Percentiles rank a stretch among this genome's conserved stretches.
phyloP scores from a whole-genome alignment of 1,139 yeast genomes.

The Arxiozyma telluris region DNA sequence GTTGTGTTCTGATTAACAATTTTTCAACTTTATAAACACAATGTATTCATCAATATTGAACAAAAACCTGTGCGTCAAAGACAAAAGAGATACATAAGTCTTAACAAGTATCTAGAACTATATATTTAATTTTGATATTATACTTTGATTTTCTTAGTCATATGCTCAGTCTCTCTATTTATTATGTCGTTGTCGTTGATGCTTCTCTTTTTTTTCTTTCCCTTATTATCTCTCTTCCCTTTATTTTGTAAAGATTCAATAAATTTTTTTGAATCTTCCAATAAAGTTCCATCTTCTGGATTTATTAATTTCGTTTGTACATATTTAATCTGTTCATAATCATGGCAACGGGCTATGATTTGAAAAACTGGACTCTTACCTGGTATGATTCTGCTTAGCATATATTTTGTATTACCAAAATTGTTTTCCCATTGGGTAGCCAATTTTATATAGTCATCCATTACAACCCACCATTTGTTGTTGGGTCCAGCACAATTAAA shows the following conservation, averaged over 20 bases:
- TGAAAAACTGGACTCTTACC: constrained; percentile 63
- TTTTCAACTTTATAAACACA: neutral
- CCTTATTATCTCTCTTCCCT: constrained; percentile 13
- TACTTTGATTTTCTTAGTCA: neutral
- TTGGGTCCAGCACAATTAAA: constrained; percentile 40
- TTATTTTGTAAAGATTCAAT: constrained; percentile 35
- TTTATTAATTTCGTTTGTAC: constrained; percentile 8
- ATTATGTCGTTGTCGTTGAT: neutral
- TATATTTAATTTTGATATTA: too few relatives aligned
- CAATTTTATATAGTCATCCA: constrained; percentile 47
- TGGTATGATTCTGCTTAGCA: constrained; percentile 69
- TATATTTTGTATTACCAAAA: constrained; percentile 67
- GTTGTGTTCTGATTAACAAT: too few relatives aligned
- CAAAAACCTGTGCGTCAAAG: too few relatives aligned
- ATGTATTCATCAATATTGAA: too few relatives aligned
- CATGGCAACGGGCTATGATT: constrained; percentile 47
- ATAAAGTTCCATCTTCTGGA: neutral
- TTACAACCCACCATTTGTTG: constrained; percentile 46
- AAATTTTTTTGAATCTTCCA: neutral
- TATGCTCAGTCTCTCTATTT: neutral
- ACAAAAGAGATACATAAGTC: neutral
- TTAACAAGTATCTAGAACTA: too few relatives aligned
- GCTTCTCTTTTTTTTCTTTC: constrained; percentile 38
- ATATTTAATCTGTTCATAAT: constrained; percentile 41
- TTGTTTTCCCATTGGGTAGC: constrained; percentile 53